Evolutionary conservation across 2,329 filamentous ascomycete genomes (phyloP).

Genomic region (Phaeosphaeria sp.): DNA sequence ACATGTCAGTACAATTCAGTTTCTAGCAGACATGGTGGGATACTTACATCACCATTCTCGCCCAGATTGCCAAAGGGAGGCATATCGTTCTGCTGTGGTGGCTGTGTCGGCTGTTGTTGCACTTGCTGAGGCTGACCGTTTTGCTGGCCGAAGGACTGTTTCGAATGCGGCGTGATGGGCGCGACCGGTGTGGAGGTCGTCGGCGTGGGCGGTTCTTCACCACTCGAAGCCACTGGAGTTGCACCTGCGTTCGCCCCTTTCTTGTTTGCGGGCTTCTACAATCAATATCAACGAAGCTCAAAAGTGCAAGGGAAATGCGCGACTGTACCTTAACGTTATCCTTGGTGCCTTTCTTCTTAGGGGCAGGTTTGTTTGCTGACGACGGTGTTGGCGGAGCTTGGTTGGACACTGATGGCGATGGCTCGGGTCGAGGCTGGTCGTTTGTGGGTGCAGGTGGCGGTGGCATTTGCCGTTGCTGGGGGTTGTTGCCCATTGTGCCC

Average conservation of each 20-base stretch:
- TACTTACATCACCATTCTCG: constrained; percentile 39
- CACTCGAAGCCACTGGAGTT: constrained; percentile 51
- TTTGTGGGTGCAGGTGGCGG: constrained; percentile 56
- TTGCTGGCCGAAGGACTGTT: constrained; percentile 45
- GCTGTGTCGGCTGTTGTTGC: constrained; percentile 28
- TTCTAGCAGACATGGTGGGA: neutral
- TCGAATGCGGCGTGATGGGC: constrained; percentile 55
- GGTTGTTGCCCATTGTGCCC: constrained; percentile 65
- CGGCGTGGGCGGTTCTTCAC: constrained; percentile 56
- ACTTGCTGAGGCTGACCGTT: constrained; percentile 41
- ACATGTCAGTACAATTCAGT: constrained; percentile 33
- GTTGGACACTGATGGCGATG: constrained; percentile 54
- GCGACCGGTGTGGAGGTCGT: constrained; percentile 57
- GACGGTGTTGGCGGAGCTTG: constrained; percentile 76
- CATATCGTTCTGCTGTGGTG: constrained; percentile 45
- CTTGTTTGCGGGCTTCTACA: constrained; percentile 49
- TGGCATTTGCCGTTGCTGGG: constrained; percentile 70
- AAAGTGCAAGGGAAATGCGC: constrained; percentile 24
- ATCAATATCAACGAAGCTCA: constrained; percentile 46
- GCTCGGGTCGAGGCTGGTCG: constrained; percentile 52
- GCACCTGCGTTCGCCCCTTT: constrained; percentile 47
- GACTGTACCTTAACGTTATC: constrained; percentile 70
- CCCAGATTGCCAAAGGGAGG: constrained; percentile 51
- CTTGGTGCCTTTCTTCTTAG: constrained; percentile 77
- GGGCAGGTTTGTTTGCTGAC: constrained; percentile 73